Evolutionary conservation across 768 basidiomycete genomes (phyloP).

Genomic region (Amanita pallidorosea): DNA sequence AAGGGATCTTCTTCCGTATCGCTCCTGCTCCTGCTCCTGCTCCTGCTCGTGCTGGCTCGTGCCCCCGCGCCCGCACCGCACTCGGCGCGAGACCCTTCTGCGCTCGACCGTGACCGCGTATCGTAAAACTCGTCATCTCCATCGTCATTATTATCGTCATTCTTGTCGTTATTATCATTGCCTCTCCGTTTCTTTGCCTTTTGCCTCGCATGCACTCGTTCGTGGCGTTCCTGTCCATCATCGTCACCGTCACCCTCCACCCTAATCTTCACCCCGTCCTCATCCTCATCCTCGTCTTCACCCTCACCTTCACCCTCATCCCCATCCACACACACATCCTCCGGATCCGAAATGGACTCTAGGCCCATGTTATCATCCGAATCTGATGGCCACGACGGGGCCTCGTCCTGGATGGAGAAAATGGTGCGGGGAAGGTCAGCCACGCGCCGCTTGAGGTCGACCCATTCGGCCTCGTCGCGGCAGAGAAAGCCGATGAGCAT

Average conservation of each 20-base stretch:
- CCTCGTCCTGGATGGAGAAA: slow-evolving; percentile 82
- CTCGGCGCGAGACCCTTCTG: neutral
- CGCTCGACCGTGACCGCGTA: slow-evolving; percentile 28
- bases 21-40: slow-evolving; percentile 13
- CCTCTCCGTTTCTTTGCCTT: slow-evolving; percentile 15
- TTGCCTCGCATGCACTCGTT: slow-evolving; percentile 12
- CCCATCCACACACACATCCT: slow-evolving; percentile 42
- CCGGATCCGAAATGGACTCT: slow-evolving; percentile 75
- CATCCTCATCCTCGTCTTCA: slow-evolving; percentile 15
- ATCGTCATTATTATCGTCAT: slow-evolving; percentile 17
- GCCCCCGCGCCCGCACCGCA: neutral
- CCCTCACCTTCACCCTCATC: slow-evolving; percentile 16
- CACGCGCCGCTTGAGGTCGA: slow-evolving; percentile 65
- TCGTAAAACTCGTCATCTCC: slow-evolving; percentile 45
- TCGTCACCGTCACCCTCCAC: slow-evolving; percentile 14
- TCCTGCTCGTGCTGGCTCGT: slow-evolving; percentile 19
- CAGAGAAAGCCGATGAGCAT: slow-evolving; percentile 94
- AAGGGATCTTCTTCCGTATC: slow-evolving; percentile 64
- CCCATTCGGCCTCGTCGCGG: slow-evolving; percentile 76
- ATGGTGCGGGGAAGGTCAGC: slow-evolving; percentile 62
- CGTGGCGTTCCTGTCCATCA: slow-evolving; percentile 6
- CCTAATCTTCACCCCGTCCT: slow-evolving; percentile 13
- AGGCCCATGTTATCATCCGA: slow-evolving; percentile 70
- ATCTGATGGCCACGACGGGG: slow-evolving; percentile 72
- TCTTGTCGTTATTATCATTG: slow-evolving; percentile 2